Conservation (phyloP, 768 basidiomycete genomes). For the Coprinopsis strossmayeri region DNA sequence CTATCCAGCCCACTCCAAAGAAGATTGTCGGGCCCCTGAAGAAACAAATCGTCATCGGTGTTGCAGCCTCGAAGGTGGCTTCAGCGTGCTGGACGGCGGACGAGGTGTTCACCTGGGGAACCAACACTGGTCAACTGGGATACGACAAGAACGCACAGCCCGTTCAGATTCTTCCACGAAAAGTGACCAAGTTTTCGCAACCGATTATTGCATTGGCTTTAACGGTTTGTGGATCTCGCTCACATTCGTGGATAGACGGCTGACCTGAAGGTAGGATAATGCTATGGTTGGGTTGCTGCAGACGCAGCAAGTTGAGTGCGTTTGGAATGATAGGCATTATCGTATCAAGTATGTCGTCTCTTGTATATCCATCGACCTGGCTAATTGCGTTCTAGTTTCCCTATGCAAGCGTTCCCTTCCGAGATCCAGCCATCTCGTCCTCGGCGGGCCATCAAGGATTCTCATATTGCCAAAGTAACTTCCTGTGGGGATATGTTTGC, state of each 20-base stretch:
- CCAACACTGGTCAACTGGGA: constrained; percentile 88
- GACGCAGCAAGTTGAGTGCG: constrained; percentile 76
- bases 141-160: constrained; percentile 74
- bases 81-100: constrained; percentile 83
- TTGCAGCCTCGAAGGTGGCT: constrained; percentile 82
- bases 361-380: neutral
- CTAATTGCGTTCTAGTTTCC: constrained; percentile 45
- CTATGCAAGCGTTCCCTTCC: constrained; percentile 67
- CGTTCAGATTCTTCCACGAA: constrained; percentile 69
- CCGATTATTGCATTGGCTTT: constrained; percentile 68
- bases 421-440: constrained; percentile 77
- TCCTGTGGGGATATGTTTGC: constrained; percentile 77
- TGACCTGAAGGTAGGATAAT: constrained; percentile 48
- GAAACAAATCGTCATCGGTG: constrained; percentile 72
- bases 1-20: constrained; percentile 69
- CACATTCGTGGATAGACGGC: neutral
- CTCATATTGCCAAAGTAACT: constrained; percentile 74
- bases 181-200: constrained; percentile 70
- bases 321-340: constrained; percentile 70
- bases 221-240: constrained; percentile 41
- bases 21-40: constrained; percentile 69
- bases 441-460: constrained; percentile 63
- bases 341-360: constrained; percentile 58
- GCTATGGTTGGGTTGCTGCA: constrained; percentile 77
- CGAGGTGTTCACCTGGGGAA: constrained; percentile 86